Percentiles rank a stretch among this genome's conserved stretches.
These are phyloP conservation scores for Erodium maritimum DNA, from an alignment of 345 rosid genomes.

Conservation along the genomic window DNA sequence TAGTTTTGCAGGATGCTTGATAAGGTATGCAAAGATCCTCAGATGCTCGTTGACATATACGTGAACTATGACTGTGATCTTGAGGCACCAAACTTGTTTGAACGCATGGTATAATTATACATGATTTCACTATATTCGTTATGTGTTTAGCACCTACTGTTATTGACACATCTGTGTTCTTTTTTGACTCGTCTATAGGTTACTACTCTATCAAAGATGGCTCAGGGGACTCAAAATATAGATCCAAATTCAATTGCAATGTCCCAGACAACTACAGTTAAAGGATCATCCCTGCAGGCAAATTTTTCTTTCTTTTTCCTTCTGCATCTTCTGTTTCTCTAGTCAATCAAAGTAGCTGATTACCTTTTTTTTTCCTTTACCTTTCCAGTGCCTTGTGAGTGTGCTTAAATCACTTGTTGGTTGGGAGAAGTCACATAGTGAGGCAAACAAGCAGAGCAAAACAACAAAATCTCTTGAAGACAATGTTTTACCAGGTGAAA, in stretches of 20 bases:
- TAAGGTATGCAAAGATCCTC: slow-evolving; percentile 88
- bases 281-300: slow-evolving; percentile 90
- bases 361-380: slow-evolving; percentile 17
- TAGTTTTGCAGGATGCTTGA: slow-evolving; percentile 70
- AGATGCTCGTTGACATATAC: slow-evolving; percentile 93
- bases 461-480: slow-evolving; percentile 28
- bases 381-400: slow-evolving; percentile 73
- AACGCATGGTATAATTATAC: slow-evolving; percentile 61
- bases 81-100: slow-evolving; percentile 96
- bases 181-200: slow-evolving; percentile 34
- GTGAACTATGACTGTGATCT: slow-evolving; percentile 98
- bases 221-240: slow-evolving; percentile 81
- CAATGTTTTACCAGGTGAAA: slow-evolving; percentile 29
- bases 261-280: slow-evolving; percentile 64
- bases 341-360: neutral
- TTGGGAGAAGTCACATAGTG: slow-evolving; percentile 71
- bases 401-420: slow-evolving; percentile 88
- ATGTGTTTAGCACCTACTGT: neutral
- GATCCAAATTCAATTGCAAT: slow-evolving; percentile 71
- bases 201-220: slow-evolving; percentile 66
- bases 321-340: neutral
- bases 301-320: slow-evolving; percentile 1
- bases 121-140: neutral
- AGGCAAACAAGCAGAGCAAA: slow-evolving; percentile 29
- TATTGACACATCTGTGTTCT: neutral